Percentiles rank a stretch among this genome's conserved stretches.
phyloP scores from a whole-genome alignment of 2,329 filamentous ascomycete species.

The Myriosclerotinia scirpicola region DNA sequence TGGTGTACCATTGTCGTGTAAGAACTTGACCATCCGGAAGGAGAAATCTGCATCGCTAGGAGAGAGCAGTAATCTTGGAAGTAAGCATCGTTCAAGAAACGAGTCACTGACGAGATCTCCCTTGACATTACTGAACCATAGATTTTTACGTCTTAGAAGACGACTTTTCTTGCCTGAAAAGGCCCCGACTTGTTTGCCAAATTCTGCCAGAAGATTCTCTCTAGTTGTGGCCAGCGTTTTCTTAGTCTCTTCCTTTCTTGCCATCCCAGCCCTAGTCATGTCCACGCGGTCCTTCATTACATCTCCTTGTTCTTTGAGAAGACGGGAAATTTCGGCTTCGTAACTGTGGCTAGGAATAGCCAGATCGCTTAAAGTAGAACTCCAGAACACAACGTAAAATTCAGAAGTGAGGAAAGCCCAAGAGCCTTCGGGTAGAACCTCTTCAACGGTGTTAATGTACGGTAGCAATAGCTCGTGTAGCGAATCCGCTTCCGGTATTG shows the following conservation, averaged over 20 bases:
- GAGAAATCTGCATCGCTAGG: conserved; percentile 86
- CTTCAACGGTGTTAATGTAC: conserved; percentile 67
- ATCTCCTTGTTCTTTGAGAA: conserved; percentile 65
- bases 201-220: conserved; percentile 70
- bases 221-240: conserved; percentile 68
- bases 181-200: conserved; percentile 65
- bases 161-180: conserved; percentile 67
- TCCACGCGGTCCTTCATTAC: conserved; percentile 72
- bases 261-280: conserved; percentile 63
- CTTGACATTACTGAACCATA: conserved; percentile 73
- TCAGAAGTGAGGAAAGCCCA: conserved; percentile 72
- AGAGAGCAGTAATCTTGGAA: conserved; percentile 84
- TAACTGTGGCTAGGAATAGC: conserved; percentile 76
- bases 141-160: conserved; percentile 71
- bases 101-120: conserved; percentile 68
- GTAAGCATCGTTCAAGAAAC: conserved; percentile 84
- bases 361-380: conserved; percentile 79
- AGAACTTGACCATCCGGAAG: conserved; percentile 80
- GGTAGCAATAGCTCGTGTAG: conserved; percentile 72
- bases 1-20: conserved; percentile 80
- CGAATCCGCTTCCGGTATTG: conserved; percentile 44
- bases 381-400: conserved; percentile 92
- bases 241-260: conserved; percentile 68
- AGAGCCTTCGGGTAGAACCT: conserved; percentile 59
- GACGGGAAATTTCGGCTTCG: conserved; percentile 67